phyloP scores from a whole-genome alignment of 176 grass and related monocot genomes.

The Aegilops speltoides region DNA sequence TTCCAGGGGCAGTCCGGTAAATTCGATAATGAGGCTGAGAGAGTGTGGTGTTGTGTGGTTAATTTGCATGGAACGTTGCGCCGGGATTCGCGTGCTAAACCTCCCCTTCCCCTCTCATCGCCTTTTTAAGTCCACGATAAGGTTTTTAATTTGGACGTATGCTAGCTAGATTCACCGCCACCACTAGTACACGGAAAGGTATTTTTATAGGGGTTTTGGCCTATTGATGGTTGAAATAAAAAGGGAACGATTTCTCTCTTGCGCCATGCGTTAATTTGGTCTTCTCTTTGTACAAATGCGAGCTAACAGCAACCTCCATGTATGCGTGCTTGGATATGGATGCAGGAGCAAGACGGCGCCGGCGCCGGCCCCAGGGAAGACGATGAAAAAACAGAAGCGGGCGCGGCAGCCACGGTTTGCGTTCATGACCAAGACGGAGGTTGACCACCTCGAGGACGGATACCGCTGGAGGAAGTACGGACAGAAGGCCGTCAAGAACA shows the following conservation, averaged over 20 bases:
- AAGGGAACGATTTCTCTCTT: not conserved
- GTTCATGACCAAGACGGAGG: conserved; percentile 87
- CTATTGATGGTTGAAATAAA: not conserved
- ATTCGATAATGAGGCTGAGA: not conserved
- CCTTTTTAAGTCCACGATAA: not conserved
- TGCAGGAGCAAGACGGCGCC: conserved; percentile 34
- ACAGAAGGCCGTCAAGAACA: conserved; percentile 89
- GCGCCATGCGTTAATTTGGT: not conserved
- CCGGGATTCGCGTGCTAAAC: conserved; percentile 37
- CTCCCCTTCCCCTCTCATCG: not conserved
- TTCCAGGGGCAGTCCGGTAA: conserved; percentile 12
- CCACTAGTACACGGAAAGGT: not conserved
- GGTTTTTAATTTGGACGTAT: conserved; percentile 1
- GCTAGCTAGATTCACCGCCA: not conserved
- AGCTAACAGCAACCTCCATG: not conserved
- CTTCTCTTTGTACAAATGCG: not conserved
- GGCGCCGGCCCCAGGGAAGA: conserved; percentile 17
- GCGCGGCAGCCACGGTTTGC: conserved; percentile 65
- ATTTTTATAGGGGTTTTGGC: no score
- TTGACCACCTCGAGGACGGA: conserved; percentile 69
- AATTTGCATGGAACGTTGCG: conserved; percentile 8
- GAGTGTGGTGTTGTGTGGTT: not conserved
- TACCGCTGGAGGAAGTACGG: conserved; percentile 91
- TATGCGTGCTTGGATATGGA: not conserved
- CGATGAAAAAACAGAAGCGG: conserved; percentile 54